Evolutionary conservation across 441 rosid genomes (phyloP).

Genomic region (Erysimum cheiri): DNA sequence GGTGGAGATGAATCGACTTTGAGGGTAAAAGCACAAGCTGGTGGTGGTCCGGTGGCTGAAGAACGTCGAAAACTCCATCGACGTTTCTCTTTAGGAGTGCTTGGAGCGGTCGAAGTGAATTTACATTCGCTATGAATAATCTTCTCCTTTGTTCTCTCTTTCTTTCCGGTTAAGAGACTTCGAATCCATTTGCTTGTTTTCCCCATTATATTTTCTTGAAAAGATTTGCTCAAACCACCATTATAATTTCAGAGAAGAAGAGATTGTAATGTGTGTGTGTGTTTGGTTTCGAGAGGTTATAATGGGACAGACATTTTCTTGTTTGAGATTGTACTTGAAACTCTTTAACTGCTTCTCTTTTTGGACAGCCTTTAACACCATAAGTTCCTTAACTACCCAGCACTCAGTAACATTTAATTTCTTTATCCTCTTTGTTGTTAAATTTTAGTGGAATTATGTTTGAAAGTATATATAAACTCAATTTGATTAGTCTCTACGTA

Average conservation of each 20-base stretch:
- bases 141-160: slow-evolving; percentile 56
- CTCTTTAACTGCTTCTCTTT: slow-evolving; percentile 39
- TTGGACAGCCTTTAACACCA: slow-evolving; percentile 44
- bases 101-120: slow-evolving; percentile 54
- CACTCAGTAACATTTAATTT: slow-evolving; percentile 34
- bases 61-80: slow-evolving; percentile 95
- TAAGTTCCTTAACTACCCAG: slow-evolving; percentile 45
- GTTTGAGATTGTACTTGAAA: slow-evolving; percentile 39
- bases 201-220: slow-evolving; percentile 56
- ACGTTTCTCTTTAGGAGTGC: slow-evolving; percentile 74
- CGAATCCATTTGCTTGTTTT: slow-evolving; percentile 87
- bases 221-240: slow-evolving; percentile 30
- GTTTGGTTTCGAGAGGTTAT: slow-evolving; percentile 31
- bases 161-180: slow-evolving; percentile 73
- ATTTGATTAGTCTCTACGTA: slow-evolving; percentile 11
- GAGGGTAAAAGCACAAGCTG: slow-evolving; percentile 8
- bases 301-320: slow-evolving; percentile 32
- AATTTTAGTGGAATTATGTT: slow-evolving; percentile 16
- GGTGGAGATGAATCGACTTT: slow-evolving; percentile 40
- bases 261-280: neutral
- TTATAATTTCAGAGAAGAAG: slow-evolving; percentile 32
- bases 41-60: slow-evolving; percentile 58
- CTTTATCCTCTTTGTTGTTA: slow-evolving; percentile 2
- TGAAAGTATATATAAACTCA: neutral
- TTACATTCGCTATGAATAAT: slow-evolving; percentile 47